A percentile compares a stretch with the other conserved stretches of the same genome.
Conservation (phyloP, 108 stramenopile genomes). For the Skeletonema costatum region DNA sequence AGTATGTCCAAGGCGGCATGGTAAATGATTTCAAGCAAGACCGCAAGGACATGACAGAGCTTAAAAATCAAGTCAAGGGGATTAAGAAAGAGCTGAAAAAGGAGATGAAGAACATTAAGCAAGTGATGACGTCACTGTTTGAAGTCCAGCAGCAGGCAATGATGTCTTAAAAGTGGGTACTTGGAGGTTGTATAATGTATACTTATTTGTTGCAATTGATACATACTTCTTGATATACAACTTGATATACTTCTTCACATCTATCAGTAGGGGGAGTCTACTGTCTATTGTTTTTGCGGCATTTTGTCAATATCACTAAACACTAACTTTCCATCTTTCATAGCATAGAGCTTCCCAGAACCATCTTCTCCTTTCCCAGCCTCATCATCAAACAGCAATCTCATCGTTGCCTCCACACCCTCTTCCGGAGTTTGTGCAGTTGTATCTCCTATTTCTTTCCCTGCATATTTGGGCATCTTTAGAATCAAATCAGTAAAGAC, state of each 20-base stretch:
- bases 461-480: conserved; percentile 35
- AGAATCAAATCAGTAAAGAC: conserved; percentile 49
- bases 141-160: conserved; percentile 36
- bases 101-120: conserved; percentile 76
- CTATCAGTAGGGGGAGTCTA: neutral
- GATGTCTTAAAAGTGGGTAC: neutral
- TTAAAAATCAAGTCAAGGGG: conserved; percentile 63
- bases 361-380: conserved; percentile 16
- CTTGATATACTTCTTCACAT: too few species aligned
- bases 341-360: conserved; percentile 35
- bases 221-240: neutral
- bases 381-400: conserved; percentile 34
- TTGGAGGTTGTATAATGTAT: neutral
- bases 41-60: conserved; percentile 65
- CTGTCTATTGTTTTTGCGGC: conserved; percentile 26
- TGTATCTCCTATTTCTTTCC: conserved; percentile 28
- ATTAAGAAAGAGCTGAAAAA: conserved; percentile 70
- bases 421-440: conserved; percentile 35
- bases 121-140: conserved; percentile 72
- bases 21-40: conserved; percentile 59
- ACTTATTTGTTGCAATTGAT: neutral
- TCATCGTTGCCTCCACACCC: conserved; percentile 44
- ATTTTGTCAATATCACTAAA: conserved; percentile 35
- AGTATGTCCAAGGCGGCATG: conserved; percentile 58
- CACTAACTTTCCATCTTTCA: conserved; percentile 29